Percentiles rank a stretch among this genome's conserved stretches.
These are phyloP conservation scores for Lachnellula suecica DNA, from an alignment of 2,329 filamentous ascomycete species.

Conservation along the genomic window DNA sequence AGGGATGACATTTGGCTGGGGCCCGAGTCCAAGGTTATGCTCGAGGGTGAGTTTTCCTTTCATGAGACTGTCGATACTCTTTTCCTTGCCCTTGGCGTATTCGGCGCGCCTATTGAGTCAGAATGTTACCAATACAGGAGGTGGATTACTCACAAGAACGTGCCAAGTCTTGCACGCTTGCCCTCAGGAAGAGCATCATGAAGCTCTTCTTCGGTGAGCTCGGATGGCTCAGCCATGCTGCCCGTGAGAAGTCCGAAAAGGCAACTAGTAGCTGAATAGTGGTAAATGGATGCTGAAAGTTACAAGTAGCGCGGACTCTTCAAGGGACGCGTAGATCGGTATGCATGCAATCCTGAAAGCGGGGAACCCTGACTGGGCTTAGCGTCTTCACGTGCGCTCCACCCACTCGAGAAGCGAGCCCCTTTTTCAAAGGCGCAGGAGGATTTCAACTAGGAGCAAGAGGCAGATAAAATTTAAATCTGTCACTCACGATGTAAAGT, in stretches of 20 bases:
- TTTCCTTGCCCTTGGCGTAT: constrained; percentile 11
- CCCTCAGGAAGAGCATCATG: neutral
- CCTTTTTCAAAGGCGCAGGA: no score
- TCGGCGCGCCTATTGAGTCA: constrained; percentile 6
- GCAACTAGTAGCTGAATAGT: no score
- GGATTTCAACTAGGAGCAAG: no score
- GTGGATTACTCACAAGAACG: neutral
- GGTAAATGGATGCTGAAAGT: no score
- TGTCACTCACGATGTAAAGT: no score
- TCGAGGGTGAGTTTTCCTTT: constrained; percentile 43
- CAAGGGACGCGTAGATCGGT: no score
- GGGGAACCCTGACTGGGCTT: no score
- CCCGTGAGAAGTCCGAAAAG: neutral
- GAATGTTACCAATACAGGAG: neutral
- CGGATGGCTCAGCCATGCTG: neutral
- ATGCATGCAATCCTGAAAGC: no score
- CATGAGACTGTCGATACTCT: constrained; percentile 32
- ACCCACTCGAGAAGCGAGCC: no score
- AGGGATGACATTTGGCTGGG: constrained; percentile 44
- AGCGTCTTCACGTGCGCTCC: no score
- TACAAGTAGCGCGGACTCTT: no score
- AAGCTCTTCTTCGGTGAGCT: neutral
- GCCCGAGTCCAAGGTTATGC: constrained; percentile 44
- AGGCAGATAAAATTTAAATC: no score
- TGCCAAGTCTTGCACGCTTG: neutral